Conservation (phyloP, 169 alveolate species). For the Eimeria acervulina region DNA sequence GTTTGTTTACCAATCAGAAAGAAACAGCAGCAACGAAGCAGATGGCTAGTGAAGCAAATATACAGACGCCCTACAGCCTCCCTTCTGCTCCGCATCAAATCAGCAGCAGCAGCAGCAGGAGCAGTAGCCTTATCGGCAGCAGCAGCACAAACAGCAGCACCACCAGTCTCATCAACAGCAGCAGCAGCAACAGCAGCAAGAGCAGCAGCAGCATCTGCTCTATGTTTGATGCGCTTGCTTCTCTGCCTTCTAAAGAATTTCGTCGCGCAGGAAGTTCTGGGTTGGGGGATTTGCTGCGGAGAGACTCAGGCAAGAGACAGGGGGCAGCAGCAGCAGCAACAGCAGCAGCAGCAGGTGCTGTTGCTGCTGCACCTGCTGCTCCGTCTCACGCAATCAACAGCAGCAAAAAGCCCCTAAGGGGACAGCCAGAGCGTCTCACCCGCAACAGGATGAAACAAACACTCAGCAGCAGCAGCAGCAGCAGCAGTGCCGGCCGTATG, state of each 20-base stretch:
- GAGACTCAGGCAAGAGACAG: background rate
- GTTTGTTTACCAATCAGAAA: background rate
- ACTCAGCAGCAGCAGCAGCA: conserved; percentile 4
- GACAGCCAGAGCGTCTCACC: background rate
- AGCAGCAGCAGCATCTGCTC: conserved; percentile 18
- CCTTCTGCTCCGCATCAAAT: background rate
- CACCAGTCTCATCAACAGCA: background rate
- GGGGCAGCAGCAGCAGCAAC: conserved; percentile 9
- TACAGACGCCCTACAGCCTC: no score
- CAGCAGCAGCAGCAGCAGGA: background rate
- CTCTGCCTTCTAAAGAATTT: conserved; percentile 15
- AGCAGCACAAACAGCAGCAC: background rate
- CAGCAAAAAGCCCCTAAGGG: background rate
- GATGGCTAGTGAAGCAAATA: no score
- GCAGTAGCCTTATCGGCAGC: background rate
- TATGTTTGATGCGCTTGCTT: conserved; percentile 34
- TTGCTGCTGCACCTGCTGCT: background rate
- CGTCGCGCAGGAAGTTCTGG: background rate
- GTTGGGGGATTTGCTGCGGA: background rate
- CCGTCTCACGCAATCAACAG: background rate
- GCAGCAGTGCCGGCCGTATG: background rate
- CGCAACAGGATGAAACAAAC: background rate
- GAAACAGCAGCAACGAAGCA: no score
- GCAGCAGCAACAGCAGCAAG: conserved; percentile 11
- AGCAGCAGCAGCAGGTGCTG: conserved; percentile 13